A percentile compares a stretch with the other conserved stretches of the same genome.
Evolutionary conservation across 1,284 basidiomycete genomes (phyloP).

Genomic region (Retiboletus fuscus): DNA sequence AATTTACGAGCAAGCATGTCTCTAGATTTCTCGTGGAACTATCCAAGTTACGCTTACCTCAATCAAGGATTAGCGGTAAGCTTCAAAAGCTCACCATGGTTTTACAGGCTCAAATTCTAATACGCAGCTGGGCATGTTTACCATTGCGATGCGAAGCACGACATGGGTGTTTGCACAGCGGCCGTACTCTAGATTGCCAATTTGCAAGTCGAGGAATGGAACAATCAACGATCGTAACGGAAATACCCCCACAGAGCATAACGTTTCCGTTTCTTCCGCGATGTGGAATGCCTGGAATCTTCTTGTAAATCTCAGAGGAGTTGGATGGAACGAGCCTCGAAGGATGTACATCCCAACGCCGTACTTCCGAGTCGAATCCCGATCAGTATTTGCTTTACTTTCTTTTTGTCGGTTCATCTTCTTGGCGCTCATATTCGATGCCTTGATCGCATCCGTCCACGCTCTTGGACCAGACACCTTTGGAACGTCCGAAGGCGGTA

Average conservation of each 20-base stretch:
- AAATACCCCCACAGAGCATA: neutral
- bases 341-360: constrained; percentile 27
- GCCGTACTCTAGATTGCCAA: constrained; percentile 35
- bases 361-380: constrained; percentile 36
- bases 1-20: constrained; percentile 29
- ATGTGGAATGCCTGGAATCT: constrained; percentile 48
- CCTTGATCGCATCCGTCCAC: neutral
- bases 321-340: constrained; percentile 43
- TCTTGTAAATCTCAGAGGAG: constrained; percentile 39
- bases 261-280: constrained; percentile 22
- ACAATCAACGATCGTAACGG: constrained; percentile 4
- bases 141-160: constrained; percentile 42
- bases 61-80: constrained; percentile 47
- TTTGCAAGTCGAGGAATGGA: constrained; percentile 11
- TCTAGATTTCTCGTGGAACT: constrained; percentile 41
- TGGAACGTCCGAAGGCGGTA: constrained; percentile 49
- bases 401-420: constrained; percentile 31
- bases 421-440: constrained; percentile 30
- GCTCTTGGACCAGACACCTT: constrained; percentile 42
- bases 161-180: constrained; percentile 36
- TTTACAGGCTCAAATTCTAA: neutral
- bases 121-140: constrained; percentile 43
- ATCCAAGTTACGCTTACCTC: constrained; percentile 29
- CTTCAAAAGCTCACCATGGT: neutral
- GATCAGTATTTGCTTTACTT: constrained; percentile 33